phyloP scores from a whole-genome alignment of 768 basidiomycete genomes.

The Panellus pusillus region DNA sequence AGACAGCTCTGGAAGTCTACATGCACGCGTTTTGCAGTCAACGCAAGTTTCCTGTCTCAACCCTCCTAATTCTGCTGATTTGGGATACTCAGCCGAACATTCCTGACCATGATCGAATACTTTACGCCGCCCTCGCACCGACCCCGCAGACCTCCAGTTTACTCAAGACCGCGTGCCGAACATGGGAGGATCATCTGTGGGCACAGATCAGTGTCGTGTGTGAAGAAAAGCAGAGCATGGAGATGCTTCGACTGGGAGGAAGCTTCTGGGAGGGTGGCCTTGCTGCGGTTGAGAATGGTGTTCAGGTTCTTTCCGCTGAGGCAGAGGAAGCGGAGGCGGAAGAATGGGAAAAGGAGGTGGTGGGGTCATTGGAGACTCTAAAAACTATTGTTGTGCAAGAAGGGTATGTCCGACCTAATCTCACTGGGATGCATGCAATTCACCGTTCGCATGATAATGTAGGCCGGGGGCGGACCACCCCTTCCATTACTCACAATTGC shows the following conservation, averaged over 20 bases:
- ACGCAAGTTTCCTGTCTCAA: conserved; percentile 44
- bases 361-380: conserved; percentile 54
- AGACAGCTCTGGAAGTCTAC: conserved; percentile 86
- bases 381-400: conserved; percentile 60
- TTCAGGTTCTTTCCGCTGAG: conserved; percentile 25
- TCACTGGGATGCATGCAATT: conserved; percentile 7
- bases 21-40: conserved; percentile 77
- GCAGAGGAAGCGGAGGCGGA: conserved; percentile 38
- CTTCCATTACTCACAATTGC: conserved; percentile 80
- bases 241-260: conserved; percentile 65
- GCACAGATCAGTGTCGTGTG: conserved; percentile 79
- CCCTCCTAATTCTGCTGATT: background rate
- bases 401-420: conserved; percentile 44
- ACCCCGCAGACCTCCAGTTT: conserved; percentile 63
- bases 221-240: conserved; percentile 75
- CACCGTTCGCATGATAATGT: background rate
- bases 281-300: conserved; percentile 42
- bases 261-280: conserved; percentile 81
- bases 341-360: conserved; percentile 69
- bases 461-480: conserved; percentile 69
- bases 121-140: conserved; percentile 85
- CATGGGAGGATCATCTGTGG: conserved; percentile 98
- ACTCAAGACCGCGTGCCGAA: conserved; percentile 73
- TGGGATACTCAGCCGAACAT: conserved; percentile 49
- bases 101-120: conserved; percentile 71